Percentiles rank a stretch among this genome's conserved stretches.
Evolutionary conservation across 768 basidiomycete species (phyloP).

Genomic region (Mycena haematopus): DNA sequence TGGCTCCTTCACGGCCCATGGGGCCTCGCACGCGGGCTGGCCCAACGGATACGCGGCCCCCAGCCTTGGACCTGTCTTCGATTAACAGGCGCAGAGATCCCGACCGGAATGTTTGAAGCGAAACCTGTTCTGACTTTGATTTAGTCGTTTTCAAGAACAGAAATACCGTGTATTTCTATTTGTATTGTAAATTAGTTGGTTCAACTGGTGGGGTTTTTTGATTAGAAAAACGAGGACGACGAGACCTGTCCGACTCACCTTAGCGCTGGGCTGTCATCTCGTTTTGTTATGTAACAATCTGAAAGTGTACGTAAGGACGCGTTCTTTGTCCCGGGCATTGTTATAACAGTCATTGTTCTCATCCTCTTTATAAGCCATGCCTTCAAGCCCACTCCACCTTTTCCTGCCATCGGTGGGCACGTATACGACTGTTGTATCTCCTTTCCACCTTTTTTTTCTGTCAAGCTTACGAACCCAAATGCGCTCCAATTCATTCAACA

Average conservation of each 20-base stretch:
- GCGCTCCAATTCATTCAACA: constrained; percentile 19
- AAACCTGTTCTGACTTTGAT: background rate
- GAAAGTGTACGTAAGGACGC: too few species aligned
- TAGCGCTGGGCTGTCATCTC: too few species aligned
- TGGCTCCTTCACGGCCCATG: constrained; percentile 15
- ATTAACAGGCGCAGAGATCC: constrained; percentile 9
- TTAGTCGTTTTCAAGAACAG: background rate
- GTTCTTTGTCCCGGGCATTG: background rate
- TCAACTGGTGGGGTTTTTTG: background rate
- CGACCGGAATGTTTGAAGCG: constrained; percentile 9
- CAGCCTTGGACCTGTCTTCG: constrained; percentile 12
- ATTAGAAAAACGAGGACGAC: background rate
- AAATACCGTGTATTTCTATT: constrained; percentile 27
- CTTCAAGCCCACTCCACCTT: constrained; percentile 1
- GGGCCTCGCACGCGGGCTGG: constrained; percentile 23
- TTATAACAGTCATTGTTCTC: constrained; percentile 15
- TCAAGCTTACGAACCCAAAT: constrained; percentile 13
- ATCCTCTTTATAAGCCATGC: constrained; percentile 1
- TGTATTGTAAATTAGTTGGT: constrained; percentile 13
- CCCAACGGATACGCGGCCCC: constrained; percentile 5
- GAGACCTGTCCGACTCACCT: background rate
- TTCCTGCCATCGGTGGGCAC: constrained; percentile 26
- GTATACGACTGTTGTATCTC: background rate
- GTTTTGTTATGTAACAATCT: too few species aligned
- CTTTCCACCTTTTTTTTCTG: background rate